Evolutionary conservation across 495 filamentous ascomycete genomes (phyloP), one percentile per base, ranked within the genome.

Genomic region (Corynascus novoguineensis): DNA sequence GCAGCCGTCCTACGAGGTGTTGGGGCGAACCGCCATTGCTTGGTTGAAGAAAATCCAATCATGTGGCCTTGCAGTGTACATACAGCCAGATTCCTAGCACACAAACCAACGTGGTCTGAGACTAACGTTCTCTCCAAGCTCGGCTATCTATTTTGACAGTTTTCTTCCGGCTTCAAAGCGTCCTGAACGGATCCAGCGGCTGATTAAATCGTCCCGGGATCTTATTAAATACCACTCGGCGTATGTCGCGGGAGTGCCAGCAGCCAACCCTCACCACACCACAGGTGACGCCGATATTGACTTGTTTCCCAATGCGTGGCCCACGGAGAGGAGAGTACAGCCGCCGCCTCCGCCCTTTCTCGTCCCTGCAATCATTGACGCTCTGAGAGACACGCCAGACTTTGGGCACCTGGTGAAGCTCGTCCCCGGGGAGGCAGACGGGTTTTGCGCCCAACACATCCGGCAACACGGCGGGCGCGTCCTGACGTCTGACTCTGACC

Each of bases 131-230:
- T 17, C 4, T 40, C 28, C 55, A 34, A 83, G 81, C 31, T 68
- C 69, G 19, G 78, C 72, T 38, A 88, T 95, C 50, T 90, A 82
- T 66, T 92, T 95, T 55, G 89, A 95, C 65, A 87, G 89, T 24
- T 84, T 80, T 41, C 73, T 95, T 11, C 89, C 89, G 9, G 19
- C 34, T 14, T 52, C 48, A 12, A 74, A 74, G 41, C 53, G 55
- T 15, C 41, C 50, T 1, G 68, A 71, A n/a, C 59, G 71, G 5
- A 57, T 67, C 41, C 59, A 68, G 21, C 58, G 71, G 21, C 53
- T 67, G 5, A 31, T 64, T 9, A 57, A 53, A n/a, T 55, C 46
- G 1, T 64, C 68, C 12, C 57, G 54, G 0, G 57, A 65, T 1
- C 41, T 73, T 12, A 48, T 53, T 17, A 57, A 58, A 12, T 71